A percentile compares a stretch with the other conserved stretches of the same genome.
Evolutionary conservation across 306 rosid species (phyloP).

Genomic region (Quercus variabilis): DNA sequence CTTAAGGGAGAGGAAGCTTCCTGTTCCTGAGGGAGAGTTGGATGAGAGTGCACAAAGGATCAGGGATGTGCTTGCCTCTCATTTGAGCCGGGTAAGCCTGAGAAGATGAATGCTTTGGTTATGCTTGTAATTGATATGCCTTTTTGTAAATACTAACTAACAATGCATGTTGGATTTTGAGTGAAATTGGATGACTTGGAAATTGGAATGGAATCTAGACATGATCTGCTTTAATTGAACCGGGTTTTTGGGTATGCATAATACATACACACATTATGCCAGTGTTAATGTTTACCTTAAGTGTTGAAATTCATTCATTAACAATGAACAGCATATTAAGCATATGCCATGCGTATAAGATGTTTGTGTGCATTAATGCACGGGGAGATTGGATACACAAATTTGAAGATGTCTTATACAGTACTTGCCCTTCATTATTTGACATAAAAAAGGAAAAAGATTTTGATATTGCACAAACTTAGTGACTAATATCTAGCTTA

Average conservation of each 20-base stretch:
- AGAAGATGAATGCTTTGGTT: slow-evolving; percentile 44
- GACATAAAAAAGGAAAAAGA: background rate
- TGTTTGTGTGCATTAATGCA: background rate
- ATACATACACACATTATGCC: background rate
- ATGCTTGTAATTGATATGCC: background rate
- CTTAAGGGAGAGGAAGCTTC: slow-evolving; percentile 31
- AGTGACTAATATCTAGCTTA: background rate
- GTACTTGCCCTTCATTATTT: background rate
- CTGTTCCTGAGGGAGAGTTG: slow-evolving; percentile 42
- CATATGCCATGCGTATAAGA: background rate
- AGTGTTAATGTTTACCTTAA: background rate
- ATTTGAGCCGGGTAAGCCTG: slow-evolving; percentile 54
- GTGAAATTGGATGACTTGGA: slow-evolving; percentile 7
- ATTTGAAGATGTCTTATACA: background rate
- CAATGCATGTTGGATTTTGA: background rate
- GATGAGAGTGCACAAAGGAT: slow-evolving; percentile 53
- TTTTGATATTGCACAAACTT: background rate
- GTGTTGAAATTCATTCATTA: background rate
- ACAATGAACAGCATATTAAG: background rate
- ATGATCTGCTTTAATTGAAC: background rate
- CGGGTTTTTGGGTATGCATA: background rate
- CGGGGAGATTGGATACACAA: background rate
- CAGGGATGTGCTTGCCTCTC: slow-evolving; percentile 69
- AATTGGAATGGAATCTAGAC: background rate
- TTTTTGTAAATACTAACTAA: background rate